Percentiles rank a stretch among this genome's conserved stretches.
These are phyloP conservation scores for Corylus americana DNA, from an alignment of 306 rosid species.

Conservation along the genomic window DNA sequence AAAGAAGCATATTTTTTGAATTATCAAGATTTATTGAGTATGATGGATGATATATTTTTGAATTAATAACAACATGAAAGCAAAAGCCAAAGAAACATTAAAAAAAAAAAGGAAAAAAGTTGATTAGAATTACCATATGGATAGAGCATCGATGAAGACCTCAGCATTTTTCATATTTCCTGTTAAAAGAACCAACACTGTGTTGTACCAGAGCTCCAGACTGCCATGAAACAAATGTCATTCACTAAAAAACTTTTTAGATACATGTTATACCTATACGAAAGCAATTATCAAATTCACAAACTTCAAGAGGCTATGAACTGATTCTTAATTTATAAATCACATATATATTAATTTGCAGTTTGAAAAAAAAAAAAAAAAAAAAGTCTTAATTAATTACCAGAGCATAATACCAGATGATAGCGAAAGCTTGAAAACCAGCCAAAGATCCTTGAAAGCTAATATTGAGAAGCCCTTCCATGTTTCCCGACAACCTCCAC, in stretches of 20 bases:
- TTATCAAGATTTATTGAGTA: background rate
- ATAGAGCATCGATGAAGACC: conserved; percentile 52
- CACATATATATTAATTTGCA: too few relatives aligned
- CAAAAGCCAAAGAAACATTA: background rate
- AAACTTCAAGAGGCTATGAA: background rate
- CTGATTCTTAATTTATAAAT: too few relatives aligned
- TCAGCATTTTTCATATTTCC: conserved; percentile 59
- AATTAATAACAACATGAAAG: background rate
- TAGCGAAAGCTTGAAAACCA: conserved; percentile 58
- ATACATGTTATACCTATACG: background rate
- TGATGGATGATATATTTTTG: background rate
- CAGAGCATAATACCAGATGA: conserved; percentile 69
- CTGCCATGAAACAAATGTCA: conserved; percentile 33
- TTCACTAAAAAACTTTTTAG: conserved; percentile 4
- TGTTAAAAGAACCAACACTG: conserved; percentile 52
- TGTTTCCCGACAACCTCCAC: conserved; percentile 54
- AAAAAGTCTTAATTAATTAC: conserved; percentile 19
- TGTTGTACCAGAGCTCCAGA: conserved; percentile 66
- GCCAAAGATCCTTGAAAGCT: conserved; percentile 64
- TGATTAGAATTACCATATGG: conserved; percentile 48
- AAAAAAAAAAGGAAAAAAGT: background rate
- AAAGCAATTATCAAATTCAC: background rate
- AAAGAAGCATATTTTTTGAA: background rate
- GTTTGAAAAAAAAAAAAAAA: too few relatives aligned
- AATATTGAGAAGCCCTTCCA: conserved; percentile 61